Evolutionary conservation across 192 early-diverging fungal species (phyloP).

Genomic region (Geranomyces variabilis): DNA sequence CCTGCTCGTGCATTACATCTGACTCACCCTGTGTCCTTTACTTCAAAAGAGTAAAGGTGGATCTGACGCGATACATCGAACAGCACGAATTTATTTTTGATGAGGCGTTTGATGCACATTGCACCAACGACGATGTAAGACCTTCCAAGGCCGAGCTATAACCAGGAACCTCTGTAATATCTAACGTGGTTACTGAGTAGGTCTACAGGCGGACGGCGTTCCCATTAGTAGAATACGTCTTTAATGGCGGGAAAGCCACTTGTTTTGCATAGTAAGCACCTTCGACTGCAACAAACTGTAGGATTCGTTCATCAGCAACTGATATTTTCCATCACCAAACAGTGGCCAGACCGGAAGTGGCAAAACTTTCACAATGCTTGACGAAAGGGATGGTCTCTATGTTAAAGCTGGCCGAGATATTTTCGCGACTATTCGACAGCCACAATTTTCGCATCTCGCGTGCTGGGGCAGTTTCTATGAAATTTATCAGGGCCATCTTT

Average conservation of each 20-base stretch:
- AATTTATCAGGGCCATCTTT: constrained; percentile 95
- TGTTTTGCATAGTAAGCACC: constrained; percentile 92
- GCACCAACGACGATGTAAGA: constrained; percentile 76
- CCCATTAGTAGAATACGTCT: constrained; percentile 93
- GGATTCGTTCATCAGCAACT: no score
- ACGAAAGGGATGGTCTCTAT: constrained; percentile 84
- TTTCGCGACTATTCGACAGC: constrained; percentile 72
- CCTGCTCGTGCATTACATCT: no score
- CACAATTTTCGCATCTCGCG: constrained; percentile 73
- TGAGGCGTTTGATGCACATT: constrained; percentile 88
- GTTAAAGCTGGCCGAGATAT: constrained; percentile 91
- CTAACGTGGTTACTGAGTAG: constrained; percentile 27
- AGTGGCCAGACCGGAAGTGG: constrained; percentile 72
- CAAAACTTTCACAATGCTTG: constrained; percentile 98
- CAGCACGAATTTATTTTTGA: constrained; percentile 94
- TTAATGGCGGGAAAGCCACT: constrained; percentile 93
- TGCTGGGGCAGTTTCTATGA: constrained; percentile 94
- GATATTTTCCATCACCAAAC: background rate
- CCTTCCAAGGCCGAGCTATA: background rate
- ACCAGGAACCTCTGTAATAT: no score
- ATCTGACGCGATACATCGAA: constrained; percentile 94
- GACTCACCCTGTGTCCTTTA: no score
- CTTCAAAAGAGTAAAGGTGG: constrained; percentile 76
- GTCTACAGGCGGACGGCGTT: constrained; percentile 89
- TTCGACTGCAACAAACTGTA: background rate